These are phyloP conservation scores for Carex littledalei DNA, from an alignment of 176 grass and related monocot genomes.

Conservation along the genomic window DNA sequence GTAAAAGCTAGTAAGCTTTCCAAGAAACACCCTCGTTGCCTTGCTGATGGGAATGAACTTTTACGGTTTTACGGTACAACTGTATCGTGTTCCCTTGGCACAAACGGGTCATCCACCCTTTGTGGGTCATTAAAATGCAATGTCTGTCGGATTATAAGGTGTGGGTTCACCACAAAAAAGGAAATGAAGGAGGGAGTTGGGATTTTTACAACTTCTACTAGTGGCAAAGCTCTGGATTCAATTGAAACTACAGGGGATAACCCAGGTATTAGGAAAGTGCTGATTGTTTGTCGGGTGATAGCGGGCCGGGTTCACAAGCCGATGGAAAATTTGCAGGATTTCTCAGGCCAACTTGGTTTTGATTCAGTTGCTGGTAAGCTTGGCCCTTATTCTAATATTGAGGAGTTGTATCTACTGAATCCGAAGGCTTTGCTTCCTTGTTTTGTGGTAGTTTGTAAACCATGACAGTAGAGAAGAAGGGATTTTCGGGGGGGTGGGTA, in stretches of 20 bases:
- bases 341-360: conserved; percentile 42
- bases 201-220: conserved; percentile 63
- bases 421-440: conserved; percentile 65
- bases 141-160: conserved; percentile 58
- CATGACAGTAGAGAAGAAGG: conserved; percentile 23
- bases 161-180: conserved; percentile 53
- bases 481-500: not conserved
- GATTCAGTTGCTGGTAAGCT: conserved; percentile 68
- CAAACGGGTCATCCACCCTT: conserved; percentile 35
- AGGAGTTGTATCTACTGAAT: conserved; percentile 67
- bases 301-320: conserved; percentile 71
- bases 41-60: conserved; percentile 87
- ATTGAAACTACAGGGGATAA: not conserved
- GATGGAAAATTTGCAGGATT: conserved; percentile 43
- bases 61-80: conserved; percentile 65
- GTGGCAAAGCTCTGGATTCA: conserved; percentile 50
- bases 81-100: conserved; percentile 49
- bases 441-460: conserved; percentile 63
- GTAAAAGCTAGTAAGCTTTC: conserved; percentile 35
- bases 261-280: conserved; percentile 21
- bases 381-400: conserved; percentile 38
- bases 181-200: conserved; percentile 40
- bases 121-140: conserved; percentile 46
- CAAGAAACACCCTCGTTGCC: conserved; percentile 69
- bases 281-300: conserved; percentile 69